Percentiles rank a stretch among this genome's conserved stretches.
Evolutionary conservation across 1,284 basidiomycete species (phyloP).

Genomic region (Agroathelia rolfsii): DNA sequence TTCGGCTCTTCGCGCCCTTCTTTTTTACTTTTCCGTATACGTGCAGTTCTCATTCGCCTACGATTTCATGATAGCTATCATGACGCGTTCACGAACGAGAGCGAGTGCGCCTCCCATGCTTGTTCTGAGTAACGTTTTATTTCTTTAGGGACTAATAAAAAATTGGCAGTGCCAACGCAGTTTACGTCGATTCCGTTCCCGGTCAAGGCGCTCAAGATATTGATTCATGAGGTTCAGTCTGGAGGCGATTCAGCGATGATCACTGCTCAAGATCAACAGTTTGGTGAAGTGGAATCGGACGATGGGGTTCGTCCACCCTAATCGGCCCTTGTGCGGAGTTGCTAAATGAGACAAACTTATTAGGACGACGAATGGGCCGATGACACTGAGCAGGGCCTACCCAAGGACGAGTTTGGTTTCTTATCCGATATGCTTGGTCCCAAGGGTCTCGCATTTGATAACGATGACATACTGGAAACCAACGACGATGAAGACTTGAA

Average conservation of each 20-base stretch:
- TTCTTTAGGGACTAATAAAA: constrained; percentile 11
- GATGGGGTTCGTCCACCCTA: constrained; percentile 51
- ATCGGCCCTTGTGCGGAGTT: constrained; percentile 6
- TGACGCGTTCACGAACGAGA: constrained; percentile 89
- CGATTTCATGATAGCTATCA: constrained; percentile 58
- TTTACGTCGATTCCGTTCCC: constrained; percentile 84
- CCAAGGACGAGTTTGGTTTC: constrained; percentile 54
- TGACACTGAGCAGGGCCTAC: constrained; percentile 56
- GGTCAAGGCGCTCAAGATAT: constrained; percentile 83
- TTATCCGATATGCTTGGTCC: constrained; percentile 64
- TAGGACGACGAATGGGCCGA: constrained; percentile 87
- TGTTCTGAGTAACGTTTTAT: constrained; percentile 4
- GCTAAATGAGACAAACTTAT: constrained; percentile 5
- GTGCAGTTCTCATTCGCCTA: constrained; percentile 12
- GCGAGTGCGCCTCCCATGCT: constrained; percentile 45
- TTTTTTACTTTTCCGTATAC: constrained; percentile 9
- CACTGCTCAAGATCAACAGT: constrained; percentile 36
- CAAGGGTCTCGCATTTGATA: constrained; percentile 58
- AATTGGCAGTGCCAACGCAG: constrained; percentile 63
- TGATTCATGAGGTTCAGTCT: constrained; percentile 75
- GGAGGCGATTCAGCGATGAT: constrained; percentile 61
- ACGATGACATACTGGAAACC: constrained; percentile 58
- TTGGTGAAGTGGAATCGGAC: constrained; percentile 60
- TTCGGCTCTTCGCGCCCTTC: constrained; percentile 6
- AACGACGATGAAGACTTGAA: constrained; percentile 81